Evolutionary conservation across 352 stramenopile genomes (phyloP), one percentile per base, ranked within the genome.

Genomic region (Phytopythium chamaehyphon): DNA sequence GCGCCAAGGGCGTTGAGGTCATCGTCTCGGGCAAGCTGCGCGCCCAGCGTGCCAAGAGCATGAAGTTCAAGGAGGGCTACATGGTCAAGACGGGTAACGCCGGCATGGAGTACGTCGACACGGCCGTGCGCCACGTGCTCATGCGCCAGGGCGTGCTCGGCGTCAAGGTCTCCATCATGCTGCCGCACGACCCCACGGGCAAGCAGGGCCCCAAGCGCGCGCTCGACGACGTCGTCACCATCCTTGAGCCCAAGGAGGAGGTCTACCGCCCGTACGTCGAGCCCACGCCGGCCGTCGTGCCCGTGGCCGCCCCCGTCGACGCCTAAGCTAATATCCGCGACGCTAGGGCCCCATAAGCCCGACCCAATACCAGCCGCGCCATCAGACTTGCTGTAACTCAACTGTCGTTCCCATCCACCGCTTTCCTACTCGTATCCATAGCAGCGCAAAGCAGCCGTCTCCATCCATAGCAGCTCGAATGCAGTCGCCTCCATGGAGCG

Each of bases 11-110:
- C 47, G 97, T 94, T 58, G 97, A 99, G 76, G 97, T 99, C 48
- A 97, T 99, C 63, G 97, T 99, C 39, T 98, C 96, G 55, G 97
- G 97, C 67, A 99, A 99, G 88, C 88, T 99, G 52, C 94, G 97
- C 61, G 97, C 95, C 53, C 96, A 99, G 81, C 95, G 97, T 97
- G 97, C 97, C 68, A 99, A 99, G 91, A 89, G 90, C 46, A 99
- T 99, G 97, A 99, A 99, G 84, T 99, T 99, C 83, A 97, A 97
- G 69, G 96, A 99, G 62, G 97, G 97, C 44, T 99, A 99, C 92
- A 99, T 99, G 97, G 98, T 99, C 84, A 99, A 99, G 90, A 98
- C 96, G 28, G 97, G 97, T 83, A 97, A 99, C 76, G 95, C 97
- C 40, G 96, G 92, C 69, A 75, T 89, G 62, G 96, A 99, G 57